These are phyloP conservation scores for Boletus semigastroideus DNA, from an alignment of 1,284 basidiomycete species.

Conservation along the genomic window DNA sequence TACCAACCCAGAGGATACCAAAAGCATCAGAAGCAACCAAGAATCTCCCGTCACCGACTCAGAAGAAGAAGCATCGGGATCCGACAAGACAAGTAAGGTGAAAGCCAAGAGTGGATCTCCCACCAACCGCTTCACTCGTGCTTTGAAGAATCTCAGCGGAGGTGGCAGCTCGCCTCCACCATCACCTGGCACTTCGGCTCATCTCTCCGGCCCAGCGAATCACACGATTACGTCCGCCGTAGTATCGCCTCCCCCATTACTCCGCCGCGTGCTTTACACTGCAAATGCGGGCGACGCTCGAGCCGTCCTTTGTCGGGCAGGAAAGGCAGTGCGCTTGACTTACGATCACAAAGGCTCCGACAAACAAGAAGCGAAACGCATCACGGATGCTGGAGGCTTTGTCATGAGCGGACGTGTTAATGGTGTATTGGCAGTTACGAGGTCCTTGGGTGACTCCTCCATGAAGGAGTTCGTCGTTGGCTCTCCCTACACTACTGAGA, in stretches of 20 bases:
- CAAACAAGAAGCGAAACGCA: constrained; percentile 95
- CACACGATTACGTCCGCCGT: constrained; percentile 30
- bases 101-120: constrained; percentile 45
- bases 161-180: constrained; percentile 43
- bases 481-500: constrained; percentile 97
- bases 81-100: constrained; percentile 34
- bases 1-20: constrained; percentile 30
- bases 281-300: constrained; percentile 97
- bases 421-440: constrained; percentile 94
- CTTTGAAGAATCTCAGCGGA: constrained; percentile 53
- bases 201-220: constrained; percentile 13
- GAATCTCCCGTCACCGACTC: constrained; percentile 33
- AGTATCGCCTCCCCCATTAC: constrained; percentile 47
- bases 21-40: constrained; percentile 23
- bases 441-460: constrained; percentile 93
- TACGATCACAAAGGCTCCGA: constrained; percentile 99
- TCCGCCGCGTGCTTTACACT: constrained; percentile 84
- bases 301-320: constrained; percentile 85
- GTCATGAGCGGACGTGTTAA: constrained; percentile 99
- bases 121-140: constrained; percentile 54
- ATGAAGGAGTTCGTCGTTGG: constrained; percentile 99
- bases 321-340: constrained; percentile 90
- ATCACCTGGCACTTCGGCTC: constrained; percentile 23
- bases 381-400: constrained; percentile 97
- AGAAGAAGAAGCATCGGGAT: constrained; percentile 35